Evolutionary conservation across 306 rosid genomes (phyloP), one percentile per base, ranked within the genome.

Genomic region (Malus orientalis): DNA sequence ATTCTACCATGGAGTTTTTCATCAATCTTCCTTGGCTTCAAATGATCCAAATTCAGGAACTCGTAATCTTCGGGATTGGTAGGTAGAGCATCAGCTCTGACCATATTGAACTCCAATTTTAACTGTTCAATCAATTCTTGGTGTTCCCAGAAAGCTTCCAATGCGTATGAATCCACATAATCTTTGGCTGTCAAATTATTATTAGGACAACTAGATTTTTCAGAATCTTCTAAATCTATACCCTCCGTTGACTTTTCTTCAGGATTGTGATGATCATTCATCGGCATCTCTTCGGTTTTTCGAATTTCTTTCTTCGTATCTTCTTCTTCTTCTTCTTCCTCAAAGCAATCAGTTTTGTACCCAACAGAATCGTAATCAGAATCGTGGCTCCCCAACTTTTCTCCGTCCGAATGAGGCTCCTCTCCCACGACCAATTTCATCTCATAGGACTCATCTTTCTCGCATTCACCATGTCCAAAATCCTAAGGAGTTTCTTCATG

Each of bases 51-150:
- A 84, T 86, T 87, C 14, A 95, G 95, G 57, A 81, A 89, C 86
- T 94, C 96, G 5, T 97, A 87, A 70, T 91, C 96, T 80, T 91
- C 97, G 47, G 89, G 85, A 47, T 91, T 94, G 42, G 97, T 94
- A 14, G 95, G 94, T 45, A 94, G 77, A 27, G 93, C 97, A 6
- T 86, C 87, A 49, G 91, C 97, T 74, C 83, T 86, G 14, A 89
- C 98, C 80, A 83, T 94, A 80, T 86, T 91, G 83, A 91, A 75
- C 77, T 94, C 97, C 91, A 87, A 90, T 79, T 90, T 91, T 58
- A 94, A 58, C 59, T 94, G 96, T 74, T 91, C 95, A 19, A 91
- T 74, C 79, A 91, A 82, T 16, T 94, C 97, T 60, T 94, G 98
- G 79, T 91, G 93, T 11, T 94, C 97, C 98, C 96, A 94, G 59